These are phyloP conservation scores for Platanthera zijinensis DNA, from an alignment of 106 monocot genomes.

Conservation along the genomic window DNA sequence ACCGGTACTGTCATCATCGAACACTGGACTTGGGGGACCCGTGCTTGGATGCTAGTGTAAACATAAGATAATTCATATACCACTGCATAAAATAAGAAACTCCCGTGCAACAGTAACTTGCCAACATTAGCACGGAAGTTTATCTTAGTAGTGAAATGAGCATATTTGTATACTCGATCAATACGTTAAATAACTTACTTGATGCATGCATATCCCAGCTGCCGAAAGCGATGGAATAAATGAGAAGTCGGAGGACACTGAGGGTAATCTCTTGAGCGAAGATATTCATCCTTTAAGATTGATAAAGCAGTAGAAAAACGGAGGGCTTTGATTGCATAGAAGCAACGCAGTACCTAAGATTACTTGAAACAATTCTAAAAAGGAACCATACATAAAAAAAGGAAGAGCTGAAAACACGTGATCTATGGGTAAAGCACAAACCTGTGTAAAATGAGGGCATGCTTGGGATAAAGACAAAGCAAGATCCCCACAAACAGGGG, in stretches of 20 bases:
- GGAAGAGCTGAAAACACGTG: not conserved
- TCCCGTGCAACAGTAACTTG: not conserved
- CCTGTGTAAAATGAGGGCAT: conserved; percentile 98
- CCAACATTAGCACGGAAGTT: not conserved
- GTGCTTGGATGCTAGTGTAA: no score
- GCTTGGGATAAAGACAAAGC: conserved; percentile 98
- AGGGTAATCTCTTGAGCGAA: conserved; percentile 96
- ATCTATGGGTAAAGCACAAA: conserved; percentile 14
- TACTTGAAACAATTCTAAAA: conserved; percentile 7
- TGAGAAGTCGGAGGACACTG: conserved; percentile 89
- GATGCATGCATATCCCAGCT: conserved; percentile 93
- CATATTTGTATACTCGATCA: not conserved
- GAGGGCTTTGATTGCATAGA: conserved; percentile 94
- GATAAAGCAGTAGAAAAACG: conserved; percentile 93
- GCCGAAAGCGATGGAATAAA: conserved; percentile 90
- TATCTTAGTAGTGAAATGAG: not conserved
- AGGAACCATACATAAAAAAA: conserved; percentile 3
- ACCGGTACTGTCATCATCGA: no score
- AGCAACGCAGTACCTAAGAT: conserved; percentile 68
- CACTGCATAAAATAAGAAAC: conserved; percentile 2
- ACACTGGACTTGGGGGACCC: no score
- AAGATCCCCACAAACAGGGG: conserved; percentile 94
- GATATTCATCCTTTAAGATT: conserved; percentile 90
- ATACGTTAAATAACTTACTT: conserved; percentile 50
- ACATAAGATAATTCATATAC: not conserved